A percentile compares a stretch with the other conserved stretches of the same genome.
These are phyloP conservation scores for Neurospora sp. DNA, from an alignment of 495 filamentous ascomycete genomes.

Conservation along the genomic window DNA sequence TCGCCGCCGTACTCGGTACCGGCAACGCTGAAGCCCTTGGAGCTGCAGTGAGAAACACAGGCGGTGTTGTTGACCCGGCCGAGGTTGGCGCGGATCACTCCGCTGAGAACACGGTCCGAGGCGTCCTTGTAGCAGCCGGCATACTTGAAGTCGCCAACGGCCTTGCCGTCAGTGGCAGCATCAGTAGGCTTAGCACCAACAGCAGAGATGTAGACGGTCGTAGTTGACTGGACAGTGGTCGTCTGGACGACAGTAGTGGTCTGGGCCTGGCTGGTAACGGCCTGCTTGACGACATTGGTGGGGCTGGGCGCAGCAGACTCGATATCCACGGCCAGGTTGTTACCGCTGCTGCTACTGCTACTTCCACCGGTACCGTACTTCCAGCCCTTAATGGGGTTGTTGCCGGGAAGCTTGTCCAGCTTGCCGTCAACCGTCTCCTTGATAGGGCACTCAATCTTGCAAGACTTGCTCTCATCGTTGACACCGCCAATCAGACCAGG, in stretches of 20 bases:
- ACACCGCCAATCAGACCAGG: constrained; percentile 33
- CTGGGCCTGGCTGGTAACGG: constrained; percentile 7
- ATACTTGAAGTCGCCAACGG: constrained; percentile 20
- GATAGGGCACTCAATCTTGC: constrained; percentile 37
- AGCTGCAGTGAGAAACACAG: constrained; percentile 48
- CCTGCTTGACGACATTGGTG: neutral
- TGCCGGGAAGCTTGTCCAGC: constrained; percentile 45
- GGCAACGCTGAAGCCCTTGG: constrained; percentile 40
- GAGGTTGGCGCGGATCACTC: constrained; percentile 30
- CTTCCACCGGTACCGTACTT: constrained; percentile 21
- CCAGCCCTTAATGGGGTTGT: constrained; percentile 41
- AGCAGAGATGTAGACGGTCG: constrained; percentile 41
- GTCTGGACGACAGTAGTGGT: constrained; percentile 32
- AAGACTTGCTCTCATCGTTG: constrained; percentile 30
- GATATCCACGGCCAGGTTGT: constrained; percentile 7
- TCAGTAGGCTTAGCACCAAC: constrained; percentile 9
- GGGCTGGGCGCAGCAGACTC: neutral
- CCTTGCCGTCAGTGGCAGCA: constrained; percentile 3
- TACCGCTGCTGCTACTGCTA: constrained; percentile 14
- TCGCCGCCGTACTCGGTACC: constrained; percentile 57
- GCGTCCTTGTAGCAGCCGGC: constrained; percentile 26
- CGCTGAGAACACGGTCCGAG: constrained; percentile 25
- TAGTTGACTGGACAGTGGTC: constrained; percentile 25
- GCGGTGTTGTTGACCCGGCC: constrained; percentile 45
- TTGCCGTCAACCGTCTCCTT: constrained; percentile 21